Percentiles rank a stretch among this genome's conserved stretches.
phyloP scores from a whole-genome alignment of 78 protist species.

The Anaeramoeba flamelloides region DNA sequence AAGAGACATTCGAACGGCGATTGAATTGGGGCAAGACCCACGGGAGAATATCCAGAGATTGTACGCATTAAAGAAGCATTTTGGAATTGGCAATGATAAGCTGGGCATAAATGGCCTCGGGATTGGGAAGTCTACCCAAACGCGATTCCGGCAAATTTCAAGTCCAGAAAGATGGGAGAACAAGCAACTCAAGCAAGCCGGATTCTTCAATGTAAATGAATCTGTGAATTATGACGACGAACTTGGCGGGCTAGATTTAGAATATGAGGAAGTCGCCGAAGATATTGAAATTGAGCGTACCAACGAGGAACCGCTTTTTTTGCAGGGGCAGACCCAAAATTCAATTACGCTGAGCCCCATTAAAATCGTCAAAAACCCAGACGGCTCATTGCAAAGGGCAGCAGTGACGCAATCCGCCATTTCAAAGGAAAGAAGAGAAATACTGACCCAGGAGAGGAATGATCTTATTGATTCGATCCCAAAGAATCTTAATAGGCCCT shows the following conservation, averaged over 20 bases:
- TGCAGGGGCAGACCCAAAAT: constrained; percentile 38
- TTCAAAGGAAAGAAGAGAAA: constrained; percentile 67
- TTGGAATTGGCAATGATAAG: too few relatives aligned
- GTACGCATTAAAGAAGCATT: too few relatives aligned
- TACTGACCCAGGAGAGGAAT: constrained; percentile 45
- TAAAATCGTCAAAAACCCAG: constrained; percentile 75
- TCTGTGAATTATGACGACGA: not conserved
- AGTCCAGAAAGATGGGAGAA: not conserved
- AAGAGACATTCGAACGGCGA: too few relatives aligned
- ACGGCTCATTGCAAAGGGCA: constrained; percentile 79
- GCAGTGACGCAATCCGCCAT: constrained; percentile 58
- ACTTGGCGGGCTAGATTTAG: not conserved
- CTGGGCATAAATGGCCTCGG: too few relatives aligned
- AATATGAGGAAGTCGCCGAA: constrained; percentile 37
- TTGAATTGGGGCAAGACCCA: too few relatives aligned
- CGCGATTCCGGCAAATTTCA: not conserved
- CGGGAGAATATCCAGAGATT: too few relatives aligned
- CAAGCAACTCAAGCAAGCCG: not conserved
- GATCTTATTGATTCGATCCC: constrained; percentile 43
- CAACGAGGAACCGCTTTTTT: constrained; percentile 76
- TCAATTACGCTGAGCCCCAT: constrained; percentile 57
- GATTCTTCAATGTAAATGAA: not conserved
- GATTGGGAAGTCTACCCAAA: too few relatives aligned
- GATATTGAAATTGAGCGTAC: constrained; percentile 74
- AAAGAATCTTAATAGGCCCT: constrained; percentile 41